phyloP scores from a whole-genome alignment of 192 early-diverging fungal genomes.

The Linnemannia elongata region DNA sequence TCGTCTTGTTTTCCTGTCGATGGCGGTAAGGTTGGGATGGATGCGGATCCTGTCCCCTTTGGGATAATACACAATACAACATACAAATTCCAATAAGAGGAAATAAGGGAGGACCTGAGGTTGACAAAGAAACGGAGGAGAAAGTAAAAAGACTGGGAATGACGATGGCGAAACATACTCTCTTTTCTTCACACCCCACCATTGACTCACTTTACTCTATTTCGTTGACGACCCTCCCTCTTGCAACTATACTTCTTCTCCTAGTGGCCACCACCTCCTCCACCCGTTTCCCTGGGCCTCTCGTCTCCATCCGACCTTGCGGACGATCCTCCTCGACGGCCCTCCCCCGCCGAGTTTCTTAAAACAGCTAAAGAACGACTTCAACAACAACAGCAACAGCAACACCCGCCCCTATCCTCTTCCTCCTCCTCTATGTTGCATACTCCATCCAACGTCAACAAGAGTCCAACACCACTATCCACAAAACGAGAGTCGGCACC shows the following conservation, averaged over 20 bases:
- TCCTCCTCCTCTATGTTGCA: conserved; percentile 23
- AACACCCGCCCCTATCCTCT: not conserved
- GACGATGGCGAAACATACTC: not conserved
- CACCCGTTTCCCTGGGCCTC: not conserved
- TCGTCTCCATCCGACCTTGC: not conserved
- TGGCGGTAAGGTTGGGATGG: conserved; percentile 27
- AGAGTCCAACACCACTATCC: not conserved
- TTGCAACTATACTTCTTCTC: not conserved
- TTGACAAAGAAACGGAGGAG: not conserved
- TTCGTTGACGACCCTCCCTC: not conserved
- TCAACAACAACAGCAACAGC: not conserved
- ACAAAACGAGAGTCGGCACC: conserved; percentile 36
- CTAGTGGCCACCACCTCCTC: not conserved
- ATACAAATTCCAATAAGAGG: conserved; percentile 17
- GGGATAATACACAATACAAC: not conserved
- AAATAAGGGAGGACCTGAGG: not conserved
- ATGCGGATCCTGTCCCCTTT: conserved; percentile 10
- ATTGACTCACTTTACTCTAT: not conserved
- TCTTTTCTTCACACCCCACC: not conserved
- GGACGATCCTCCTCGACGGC: not conserved
- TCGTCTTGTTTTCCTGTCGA: not conserved
- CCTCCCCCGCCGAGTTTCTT: not conserved
- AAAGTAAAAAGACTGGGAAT: not conserved
- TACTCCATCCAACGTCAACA: conserved; percentile 19
- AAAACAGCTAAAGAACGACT: conserved; percentile 5